Evolutionary conservation across 768 basidiomycete species (phyloP).

Genomic region (Boletus sp.): DNA sequence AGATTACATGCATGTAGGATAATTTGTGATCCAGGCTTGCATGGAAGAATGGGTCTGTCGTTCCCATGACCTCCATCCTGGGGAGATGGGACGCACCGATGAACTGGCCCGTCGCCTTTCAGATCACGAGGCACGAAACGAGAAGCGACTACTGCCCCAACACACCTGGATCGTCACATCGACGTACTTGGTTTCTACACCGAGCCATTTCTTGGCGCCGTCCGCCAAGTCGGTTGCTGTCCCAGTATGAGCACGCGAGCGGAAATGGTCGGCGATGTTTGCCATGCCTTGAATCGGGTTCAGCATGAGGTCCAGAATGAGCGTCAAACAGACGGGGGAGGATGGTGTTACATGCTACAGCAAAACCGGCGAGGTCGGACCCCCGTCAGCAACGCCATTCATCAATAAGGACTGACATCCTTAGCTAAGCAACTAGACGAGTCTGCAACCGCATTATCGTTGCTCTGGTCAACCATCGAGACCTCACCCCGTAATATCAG

Average conservation of each 20-base stretch:
- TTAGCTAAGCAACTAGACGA: background rate
- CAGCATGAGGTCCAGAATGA: slow-evolving; percentile 4
- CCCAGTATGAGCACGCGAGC: background rate
- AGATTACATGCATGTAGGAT: slow-evolving; percentile 55
- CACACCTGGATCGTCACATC: slow-evolving; percentile 57
- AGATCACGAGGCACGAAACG: background rate
- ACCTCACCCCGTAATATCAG: background rate
- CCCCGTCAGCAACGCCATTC: background rate
- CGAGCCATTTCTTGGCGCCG: slow-evolving; percentile 29
- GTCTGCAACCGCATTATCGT: background rate
- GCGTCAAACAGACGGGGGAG: background rate
- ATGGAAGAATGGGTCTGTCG: slow-evolving; percentile 69
- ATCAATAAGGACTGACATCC: background rate
- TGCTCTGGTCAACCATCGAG: background rate
- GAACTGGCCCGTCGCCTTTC: slow-evolving; percentile 41
- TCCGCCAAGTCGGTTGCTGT: slow-evolving; percentile 21
- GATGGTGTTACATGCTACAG: background rate
- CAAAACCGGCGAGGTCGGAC: background rate
- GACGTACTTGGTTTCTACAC: slow-evolving; percentile 44
- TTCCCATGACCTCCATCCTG: slow-evolving; percentile 62
- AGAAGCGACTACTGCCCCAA: background rate
- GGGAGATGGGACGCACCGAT: slow-evolving; percentile 69
- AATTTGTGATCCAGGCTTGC: slow-evolving; percentile 62
- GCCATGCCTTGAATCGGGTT: slow-evolving; percentile 13
- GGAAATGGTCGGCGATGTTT: slow-evolving; percentile 12